These are phyloP conservation scores for Nakazawaea ambrosiae DNA, from an alignment of 805 yeast species.

Conservation along the genomic window DNA sequence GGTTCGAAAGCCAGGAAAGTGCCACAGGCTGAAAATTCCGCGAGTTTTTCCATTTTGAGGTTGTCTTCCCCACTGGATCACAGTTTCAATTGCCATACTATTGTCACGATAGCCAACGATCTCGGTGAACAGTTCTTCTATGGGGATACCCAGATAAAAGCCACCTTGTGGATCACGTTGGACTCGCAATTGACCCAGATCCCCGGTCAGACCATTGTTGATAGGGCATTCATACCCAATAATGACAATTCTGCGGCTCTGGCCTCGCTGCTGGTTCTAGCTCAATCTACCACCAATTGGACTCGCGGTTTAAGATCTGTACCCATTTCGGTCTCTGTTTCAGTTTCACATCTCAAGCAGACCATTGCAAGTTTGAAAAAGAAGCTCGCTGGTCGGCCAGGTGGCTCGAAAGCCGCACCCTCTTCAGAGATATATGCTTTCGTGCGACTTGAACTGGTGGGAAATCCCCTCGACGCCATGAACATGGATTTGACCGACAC, in stretches of 20 bases:
- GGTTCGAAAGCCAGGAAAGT: constrained; percentile 10
- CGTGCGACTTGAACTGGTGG: neutral
- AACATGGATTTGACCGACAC: neutral
- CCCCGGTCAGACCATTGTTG: no score
- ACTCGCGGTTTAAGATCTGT: neutral
- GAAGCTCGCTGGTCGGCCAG: no score
- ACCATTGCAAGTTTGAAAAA: no score
- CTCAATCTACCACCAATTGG: neutral
- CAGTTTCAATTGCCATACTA: constrained; percentile 5
- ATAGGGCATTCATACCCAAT: no score
- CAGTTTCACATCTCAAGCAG: neutral
- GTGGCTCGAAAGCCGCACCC: no score
- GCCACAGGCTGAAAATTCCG: no score
- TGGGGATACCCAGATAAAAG: no score
- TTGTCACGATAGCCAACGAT: constrained; percentile 28
- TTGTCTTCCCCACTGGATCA: neutral
- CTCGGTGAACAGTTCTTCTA: constrained; percentile 32
- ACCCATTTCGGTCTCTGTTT: neutral
- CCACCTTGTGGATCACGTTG: no score
- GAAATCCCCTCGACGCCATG: neutral
- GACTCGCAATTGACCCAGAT: no score
- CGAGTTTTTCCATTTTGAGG: neutral
- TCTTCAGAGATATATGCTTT: neutral
- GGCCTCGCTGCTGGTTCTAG: neutral
- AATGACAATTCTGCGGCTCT: no score